Evolutionary conservation across 345 rosid species (phyloP).

Genomic region (Eucalyptus regnans): DNA sequence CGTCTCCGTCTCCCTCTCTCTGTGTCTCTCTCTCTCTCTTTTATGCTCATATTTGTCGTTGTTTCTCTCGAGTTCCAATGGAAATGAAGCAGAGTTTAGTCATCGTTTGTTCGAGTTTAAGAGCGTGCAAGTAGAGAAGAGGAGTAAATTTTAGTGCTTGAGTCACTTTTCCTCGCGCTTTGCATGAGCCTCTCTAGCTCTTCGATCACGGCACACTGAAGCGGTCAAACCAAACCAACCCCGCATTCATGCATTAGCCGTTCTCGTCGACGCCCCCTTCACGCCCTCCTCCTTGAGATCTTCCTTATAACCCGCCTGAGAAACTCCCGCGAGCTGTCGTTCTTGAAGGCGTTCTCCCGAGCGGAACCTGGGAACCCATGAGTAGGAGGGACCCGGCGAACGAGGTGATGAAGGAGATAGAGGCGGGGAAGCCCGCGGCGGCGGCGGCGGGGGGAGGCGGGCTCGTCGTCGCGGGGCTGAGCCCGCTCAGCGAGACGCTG

Average conservation of each 20-base stretch:
- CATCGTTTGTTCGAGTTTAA: not conserved
- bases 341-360: not conserved
- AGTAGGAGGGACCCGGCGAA: not conserved
- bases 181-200: not conserved
- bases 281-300: not conserved
- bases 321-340: not conserved
- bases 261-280: not conserved
- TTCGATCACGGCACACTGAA: not conserved
- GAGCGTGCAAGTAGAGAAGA: not conserved
- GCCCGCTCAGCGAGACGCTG: constrained; percentile 61
- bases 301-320: not conserved
- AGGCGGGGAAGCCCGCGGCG: constrained; percentile 32
- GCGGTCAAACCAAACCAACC: not conserved
- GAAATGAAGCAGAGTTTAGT: not conserved
- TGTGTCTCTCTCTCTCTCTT: not conserved
- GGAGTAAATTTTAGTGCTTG: not conserved
- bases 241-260: not conserved
- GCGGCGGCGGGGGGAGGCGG: constrained; percentile 16
- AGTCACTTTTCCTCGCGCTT: not conserved
- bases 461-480: constrained; percentile 39
- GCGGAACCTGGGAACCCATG: not conserved
- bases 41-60: not conserved
- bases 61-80: not conserved
- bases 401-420: constrained; percentile 51
- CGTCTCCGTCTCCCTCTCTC: not conserved